These are phyloP conservation scores for Vitis vinifera DNA, from an alignment of 164 flowering plant species.

Conservation along the genomic window ASM3070453v1 NC_081819.1:21459501-21460000, in stretches of 20 bases:
- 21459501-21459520: constrained; percentile 6
- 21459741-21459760: constrained; percentile 48
- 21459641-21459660: constrained; percentile 8
- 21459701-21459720: constrained; percentile 29
- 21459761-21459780: constrained; percentile 47
- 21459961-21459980: constrained; percentile 48
- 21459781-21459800: constrained; percentile 31
- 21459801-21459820: background rate
- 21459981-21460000: constrained; percentile 29
- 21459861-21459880: constrained; percentile 22
- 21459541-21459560: background rate
- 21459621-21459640: constrained; percentile 13
- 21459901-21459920: constrained; percentile 43
- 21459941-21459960: constrained; percentile 29
- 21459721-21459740: constrained; percentile 58
- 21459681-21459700: constrained; percentile 30
- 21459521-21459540: constrained; percentile 22
- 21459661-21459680: constrained; percentile 19
- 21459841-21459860: constrained; percentile 7
- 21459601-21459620: constrained; percentile 13
- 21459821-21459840: constrained; percentile 19
- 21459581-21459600: no score
- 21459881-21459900: constrained; percentile 56
- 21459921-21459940: constrained; percentile 6
- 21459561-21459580: no score